Base-by-base conservation (phyloP, 2,329 filamentous ascomycete species). In the Penicillium janthinellum region DNA sequence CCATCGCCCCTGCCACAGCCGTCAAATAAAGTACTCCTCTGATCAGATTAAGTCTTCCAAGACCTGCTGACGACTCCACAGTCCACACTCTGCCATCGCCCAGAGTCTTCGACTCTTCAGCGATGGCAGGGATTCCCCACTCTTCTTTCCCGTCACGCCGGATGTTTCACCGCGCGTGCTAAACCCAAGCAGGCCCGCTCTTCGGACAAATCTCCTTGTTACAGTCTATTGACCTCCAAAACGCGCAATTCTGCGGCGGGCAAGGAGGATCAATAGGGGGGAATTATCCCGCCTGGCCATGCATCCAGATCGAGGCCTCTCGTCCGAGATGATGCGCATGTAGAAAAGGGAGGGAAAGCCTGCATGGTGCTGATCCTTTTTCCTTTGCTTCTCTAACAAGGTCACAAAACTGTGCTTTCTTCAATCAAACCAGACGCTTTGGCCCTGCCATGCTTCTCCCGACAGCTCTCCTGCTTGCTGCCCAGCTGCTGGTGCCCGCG, bases 401-500 rank as follows among this genome's bases (percentile, higher is more conserved):
- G n/a, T 5, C 4, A 7, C 8, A 42, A 20, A 41, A 4, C 3
- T 12, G 6, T 5, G 41, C 12, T 20, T 49, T 25, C 14, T 2
- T 20, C 34, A 51, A 22, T 17, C 35, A 22, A 37, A 31, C 4
- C 20, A 15, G 15, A 28, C 7, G 22, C 34, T 28, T 41, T 3
- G 35, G n/a, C 38, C 8, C 14, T 22, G 6, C 15, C 54, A 48
- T 48, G 54, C 64, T 61, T 59, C 59, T 69, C 37, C 37, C 61
- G 14, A 56, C 54, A 11, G 28, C 63, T 12, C 34, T 67, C 28
- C 53, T 69, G 22, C 50, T 69, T 25, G 59, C 65, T 31, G 37
- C 50, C 10, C 56, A 60, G 54, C 53, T 69, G 28, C 52, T 71
- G 15, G 44, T 60, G 17, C 57, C 68, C 22, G 63, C 61, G n/a